Evolutionary conservation across 805 yeast genomes (phyloP), one percentile per base, ranked within the genome.

Genomic region (Candida fluviatilis): DNA sequence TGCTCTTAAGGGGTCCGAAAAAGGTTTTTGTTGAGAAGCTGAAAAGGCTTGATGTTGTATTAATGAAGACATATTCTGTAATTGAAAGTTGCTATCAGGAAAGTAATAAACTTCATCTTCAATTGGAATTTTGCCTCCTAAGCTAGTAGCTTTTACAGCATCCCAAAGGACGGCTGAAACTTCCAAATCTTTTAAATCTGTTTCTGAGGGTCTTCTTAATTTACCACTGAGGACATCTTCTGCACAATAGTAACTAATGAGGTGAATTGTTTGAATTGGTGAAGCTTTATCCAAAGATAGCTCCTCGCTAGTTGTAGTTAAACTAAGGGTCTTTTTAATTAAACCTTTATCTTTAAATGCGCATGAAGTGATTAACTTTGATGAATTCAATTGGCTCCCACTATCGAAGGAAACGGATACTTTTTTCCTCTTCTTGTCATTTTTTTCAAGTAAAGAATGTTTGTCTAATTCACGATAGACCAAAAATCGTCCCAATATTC

Each of bases 401-500:
- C 15, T 17, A 13, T 30, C 18, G 6, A 21, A 10, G 10, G 24
- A 21, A 21, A 6, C 24, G 24, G 24, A 36, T 36, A 54, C 52
- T 27, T 57, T 58, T 41, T 59, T 60, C 49, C 64, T 60, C 51
- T 71, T 66, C 55, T 71, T 56, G 39, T 60, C 64, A 39, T 70
- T 76, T 39, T 70, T 71, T 21, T 70, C 72, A 24, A 56, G 54
- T 11, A 66, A 48, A 1, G 75, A 69, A 45, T 57, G 58, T 24
- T 60, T 57, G 45, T 68, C 71, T 34, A 67, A 50, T 38, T 89
- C 95, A 18, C 95, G 75, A 58, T 90, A 90, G 8, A 90, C 81
- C 24, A 90, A 65, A 50, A 90, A 90, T 41, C 93, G 71, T 4
- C 95, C 95, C 18, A 88, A 69, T 28, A 90, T 88, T 35, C 97